A percentile compares a stretch with the other conserved stretches of the same genome.
Evolutionary conservation across 1,284 basidiomycete genomes (phyloP).

Genomic region (Boletus chippewaensis): DNA sequence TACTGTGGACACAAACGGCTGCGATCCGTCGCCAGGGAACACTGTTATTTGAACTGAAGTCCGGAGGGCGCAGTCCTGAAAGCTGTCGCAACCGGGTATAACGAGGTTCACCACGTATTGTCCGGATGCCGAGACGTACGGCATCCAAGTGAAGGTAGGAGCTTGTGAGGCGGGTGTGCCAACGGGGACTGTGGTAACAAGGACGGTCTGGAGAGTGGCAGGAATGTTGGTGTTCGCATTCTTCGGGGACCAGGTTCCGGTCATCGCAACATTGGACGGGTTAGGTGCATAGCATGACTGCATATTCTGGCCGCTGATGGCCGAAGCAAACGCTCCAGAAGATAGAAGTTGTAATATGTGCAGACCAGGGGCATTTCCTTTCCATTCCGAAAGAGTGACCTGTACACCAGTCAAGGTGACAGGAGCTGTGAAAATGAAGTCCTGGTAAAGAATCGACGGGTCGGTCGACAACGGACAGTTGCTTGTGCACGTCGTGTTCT

Average conservation of each 20-base stretch:
- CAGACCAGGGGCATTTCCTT: constrained; percentile 74
- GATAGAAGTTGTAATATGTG: constrained; percentile 88
- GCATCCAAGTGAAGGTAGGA: constrained; percentile 83
- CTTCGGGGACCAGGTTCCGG: constrained; percentile 65
- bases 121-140: constrained; percentile 84
- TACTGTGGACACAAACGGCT: constrained; percentile 62
- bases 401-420: constrained; percentile 74
- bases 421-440: constrained; percentile 72
- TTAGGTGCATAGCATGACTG: constrained; percentile 71
- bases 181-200: constrained; percentile 63
- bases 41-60: constrained; percentile 82
- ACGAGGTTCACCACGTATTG: constrained; percentile 80
- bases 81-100: constrained; percentile 79
- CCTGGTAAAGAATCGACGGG: constrained; percentile 74
- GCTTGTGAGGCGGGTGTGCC: constrained; percentile 53
- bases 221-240: constrained; percentile 66
- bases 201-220: constrained; percentile 72
- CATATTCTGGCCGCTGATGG: constrained; percentile 53
- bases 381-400: constrained; percentile 73
- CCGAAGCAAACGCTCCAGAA: constrained; percentile 81
- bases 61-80: constrained; percentile 75
- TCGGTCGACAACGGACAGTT: constrained; percentile 73
- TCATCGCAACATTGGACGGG: constrained; percentile 55
- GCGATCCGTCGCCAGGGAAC: constrained; percentile 64
- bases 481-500: constrained; percentile 65